These are phyloP conservation scores for Sequoia sempervirens DNA, from an alignment of 75 land plant species.

Conservation along the genomic window DNA sequence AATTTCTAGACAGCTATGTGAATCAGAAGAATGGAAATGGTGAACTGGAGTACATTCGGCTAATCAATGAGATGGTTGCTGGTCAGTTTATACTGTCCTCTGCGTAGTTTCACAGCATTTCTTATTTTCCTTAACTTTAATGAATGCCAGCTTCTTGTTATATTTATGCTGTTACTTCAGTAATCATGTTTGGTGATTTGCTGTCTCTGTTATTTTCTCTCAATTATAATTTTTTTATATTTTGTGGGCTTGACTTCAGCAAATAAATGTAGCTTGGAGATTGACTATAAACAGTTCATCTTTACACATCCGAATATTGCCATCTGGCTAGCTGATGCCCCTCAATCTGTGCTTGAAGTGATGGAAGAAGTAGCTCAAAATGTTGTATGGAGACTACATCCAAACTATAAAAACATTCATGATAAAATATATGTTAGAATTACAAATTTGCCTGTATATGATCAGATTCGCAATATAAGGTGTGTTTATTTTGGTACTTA, in stretches of 20 bases:
- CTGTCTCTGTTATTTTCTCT: not conserved
- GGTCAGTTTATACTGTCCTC: slow-evolving; percentile 33
- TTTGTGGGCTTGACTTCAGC: slow-evolving; percentile 39
- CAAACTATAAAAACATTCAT: slow-evolving; percentile 87
- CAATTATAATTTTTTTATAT: not conserved
- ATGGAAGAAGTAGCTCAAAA: slow-evolving; percentile 89
- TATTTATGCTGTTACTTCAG: not conserved
- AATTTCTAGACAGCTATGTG: slow-evolving; percentile 70
- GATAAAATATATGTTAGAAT: slow-evolving; percentile 90
- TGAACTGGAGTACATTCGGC: slow-evolving; percentile 64
- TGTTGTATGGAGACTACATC: slow-evolving; percentile 71
- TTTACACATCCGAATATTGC: slow-evolving; percentile 83
- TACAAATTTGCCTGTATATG: slow-evolving; percentile 82
- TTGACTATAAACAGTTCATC: slow-evolving; percentile 84
- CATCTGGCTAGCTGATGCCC: slow-evolving; percentile 98
- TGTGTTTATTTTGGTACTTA: slow-evolving; percentile 6
- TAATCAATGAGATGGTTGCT: slow-evolving; percentile 87
- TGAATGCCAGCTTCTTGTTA: not conserved
- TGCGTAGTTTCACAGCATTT: not conserved
- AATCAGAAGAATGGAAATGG: slow-evolving; percentile 65
- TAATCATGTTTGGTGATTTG: not conserved
- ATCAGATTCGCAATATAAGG: slow-evolving; percentile 96
- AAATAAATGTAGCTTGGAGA: slow-evolving; percentile 88
- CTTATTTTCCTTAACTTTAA: not conserved
- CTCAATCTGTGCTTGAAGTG: slow-evolving; percentile 85